These are phyloP conservation scores for Lipomyces oligophaga DNA, from an alignment of 805 yeast species.

Conservation along the genomic window DNA sequence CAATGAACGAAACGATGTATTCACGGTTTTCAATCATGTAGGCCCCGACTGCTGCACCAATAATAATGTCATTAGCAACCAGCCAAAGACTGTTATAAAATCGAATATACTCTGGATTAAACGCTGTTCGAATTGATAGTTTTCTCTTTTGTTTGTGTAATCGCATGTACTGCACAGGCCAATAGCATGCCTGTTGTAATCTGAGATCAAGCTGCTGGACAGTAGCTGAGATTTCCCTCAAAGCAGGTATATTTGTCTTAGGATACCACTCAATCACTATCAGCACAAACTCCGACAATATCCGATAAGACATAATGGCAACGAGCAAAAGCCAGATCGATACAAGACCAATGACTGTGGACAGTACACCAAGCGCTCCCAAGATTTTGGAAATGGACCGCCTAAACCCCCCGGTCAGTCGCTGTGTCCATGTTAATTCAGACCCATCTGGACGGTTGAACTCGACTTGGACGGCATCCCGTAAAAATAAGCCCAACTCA, in stretches of 20 bases:
- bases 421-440: background rate
- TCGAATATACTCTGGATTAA: constrained; percentile 50
- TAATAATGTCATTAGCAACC: constrained; percentile 70
- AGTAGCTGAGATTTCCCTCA: constrained; percentile 51
- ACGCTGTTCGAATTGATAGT: constrained; percentile 41
- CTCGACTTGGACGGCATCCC: constrained; percentile 2
- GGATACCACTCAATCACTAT: constrained; percentile 34
- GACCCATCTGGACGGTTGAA: background rate
- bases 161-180: constrained; percentile 73
- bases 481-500: constrained; percentile 36
- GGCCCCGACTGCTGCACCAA: constrained; percentile 63
- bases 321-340: constrained; percentile 26
- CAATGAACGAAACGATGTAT: constrained; percentile 30
- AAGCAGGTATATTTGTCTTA: constrained; percentile 21
- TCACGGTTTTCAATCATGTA: constrained; percentile 43
- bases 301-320: constrained; percentile 31
- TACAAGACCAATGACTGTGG: constrained; percentile 3
- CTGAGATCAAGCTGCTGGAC: constrained; percentile 78
- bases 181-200: constrained; percentile 66
- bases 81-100: constrained; percentile 89
- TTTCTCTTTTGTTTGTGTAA: constrained; percentile 43
- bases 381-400: background rate
- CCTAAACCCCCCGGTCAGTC: too few species aligned
- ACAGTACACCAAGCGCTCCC: constrained; percentile 1
- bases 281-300: constrained; percentile 36